Evolutionary conservation across 192 early-diverging fungal genomes (phyloP), one percentile per base, ranked within the genome.

Genomic region (Backusella sp.): DNA sequence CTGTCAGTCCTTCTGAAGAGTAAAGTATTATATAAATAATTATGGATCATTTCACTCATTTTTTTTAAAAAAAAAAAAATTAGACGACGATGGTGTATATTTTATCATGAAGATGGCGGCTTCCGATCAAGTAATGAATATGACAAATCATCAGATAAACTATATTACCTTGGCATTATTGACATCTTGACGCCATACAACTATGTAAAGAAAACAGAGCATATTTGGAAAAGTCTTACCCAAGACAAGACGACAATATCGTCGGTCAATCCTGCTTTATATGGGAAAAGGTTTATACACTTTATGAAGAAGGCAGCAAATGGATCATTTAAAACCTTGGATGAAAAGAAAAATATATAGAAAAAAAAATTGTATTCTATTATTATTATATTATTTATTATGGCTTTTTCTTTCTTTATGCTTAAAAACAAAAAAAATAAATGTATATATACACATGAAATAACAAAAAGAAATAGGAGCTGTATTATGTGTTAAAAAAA

Each of bases 171-270:
- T 75, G 97, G 97, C 15, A 92, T 98, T 73, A 99, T 99, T 68
- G 98, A 99, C 77, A 99, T 99, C 49, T 88, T 99, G 71, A 99
- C 98, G 17, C 91, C 93, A 6, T 99, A 98, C 84, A 92, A 96
- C 83, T 80, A 89, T 37, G 82, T 88, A 66, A 99, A 99, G 85
- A 93, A 92, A 77, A 73, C 92, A 34, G 98, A 99, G 80, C 94
- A 96, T 75, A 82, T 94, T 35, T 96, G 92, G 88, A 99, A 97
- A 83, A 85, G 90, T 15, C 74, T 98, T 69, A 87, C 87, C 15
- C 86, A 93, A 73, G 94, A 98, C 75, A 88, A 89, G 37, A 21
- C 32, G 11, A 69, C 70, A 23, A 72, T 72, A 28, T 72, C 70
- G n/a, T 72, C 70, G 8, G 70, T 72, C 4, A 39, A 39, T 6